Base-by-base conservation (phyloP, 345 rosid species). In the Raphanus sativus region DNA sequence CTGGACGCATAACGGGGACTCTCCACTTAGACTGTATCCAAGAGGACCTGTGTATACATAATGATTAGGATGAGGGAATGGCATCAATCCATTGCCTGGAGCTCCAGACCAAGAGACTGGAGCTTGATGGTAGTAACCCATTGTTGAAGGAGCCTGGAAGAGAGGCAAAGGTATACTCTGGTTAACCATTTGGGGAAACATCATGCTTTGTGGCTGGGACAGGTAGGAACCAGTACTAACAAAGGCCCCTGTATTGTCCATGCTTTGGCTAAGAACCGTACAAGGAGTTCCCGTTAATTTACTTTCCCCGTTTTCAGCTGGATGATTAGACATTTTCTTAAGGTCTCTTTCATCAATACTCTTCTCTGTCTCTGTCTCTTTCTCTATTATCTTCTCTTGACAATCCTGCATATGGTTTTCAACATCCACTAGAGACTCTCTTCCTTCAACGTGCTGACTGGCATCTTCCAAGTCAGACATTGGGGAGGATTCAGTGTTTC, bases 401-500 rank as follows among this genome's bases (percentile, higher is more conserved):
- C 68, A 69, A 34, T 80, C 83, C 26, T 86, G 80, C 75, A 77
- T 76, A 59, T 83, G 84, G 75, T 83, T 82, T 72, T 56, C 74
- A 66, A 76, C 66, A 75, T 81, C 84, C 15, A 33, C 72, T 60
- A 83, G 65, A 59, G 81, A 56, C 55, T 85, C 89, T 84, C 86
- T 85, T 76, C 88, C 83, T 76, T 87, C 90, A 71, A 89, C 86
- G 40, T 75, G 97, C 76, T 82, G 94, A 77, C 85, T 83, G 54
- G 87, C 84, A 75, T 87, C 93, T 82, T 92, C 97, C 42, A 96
- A 89, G 78, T 92, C 99, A 70, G 99, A 91, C 8, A 88, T 82
- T 69, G 97, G 89, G 6, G 97, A 88, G 25, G 97, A 89, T 74
- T 85, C 98, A 26, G 81, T 75, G 75, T 85, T 88, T 71, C 87